Base-by-base conservation (phyloP, 2,329 filamentous ascomycete species). In the Thelonectria rubi region DNA sequence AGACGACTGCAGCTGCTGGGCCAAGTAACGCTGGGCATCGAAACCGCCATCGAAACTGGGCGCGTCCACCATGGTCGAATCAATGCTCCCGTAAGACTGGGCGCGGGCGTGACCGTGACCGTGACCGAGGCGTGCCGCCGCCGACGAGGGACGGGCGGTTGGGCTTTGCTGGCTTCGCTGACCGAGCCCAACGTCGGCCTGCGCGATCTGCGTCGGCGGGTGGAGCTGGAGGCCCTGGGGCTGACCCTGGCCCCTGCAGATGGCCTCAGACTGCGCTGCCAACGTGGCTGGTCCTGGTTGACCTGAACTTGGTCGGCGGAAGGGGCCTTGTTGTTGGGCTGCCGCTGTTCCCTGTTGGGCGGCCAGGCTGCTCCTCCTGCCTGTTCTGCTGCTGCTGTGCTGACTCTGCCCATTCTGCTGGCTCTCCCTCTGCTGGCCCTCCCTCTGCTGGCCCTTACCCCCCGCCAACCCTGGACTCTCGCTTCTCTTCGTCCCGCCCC, bases 171-270 rank as follows among this genome's bases (percentile, higher is more conserved):
- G n/a, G n/a, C n/a, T n/a, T n/a, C n/a, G n/a, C 57, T 63, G 67
- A 67, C 69, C 67, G 67, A 71, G 66, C 69, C 69, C 69, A 69
- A 71, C 59, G 60, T 60, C 62, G 58, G 52, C 54, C 50, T 56
- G 67, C 67, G 69, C 62, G 69, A 71, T 71, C 69, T 69, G 69
- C 69, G 63, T 62, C 55, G 63, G 65, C 55, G 57, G 63, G 57
- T 66, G 66, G 51, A 62, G 66, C 64, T 68, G 62, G 68, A 62
- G 63, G 65, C 69, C 66, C 57, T 69, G 66, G 64, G 5, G 8
- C 26, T 8, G n/a, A n/a, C 61, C 61, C 60, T 68, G 67, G 46
- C 56, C 65, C 65, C 63, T 56, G 42, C 52, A 53, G 53, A 58
- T 55, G 57, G 56, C 63, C 63, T 65, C 63, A 61, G 55, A 59